phyloP scores from a whole-genome alignment of 108 stramenopile genomes.

The Nannochloropsis gaditana region DNA sequence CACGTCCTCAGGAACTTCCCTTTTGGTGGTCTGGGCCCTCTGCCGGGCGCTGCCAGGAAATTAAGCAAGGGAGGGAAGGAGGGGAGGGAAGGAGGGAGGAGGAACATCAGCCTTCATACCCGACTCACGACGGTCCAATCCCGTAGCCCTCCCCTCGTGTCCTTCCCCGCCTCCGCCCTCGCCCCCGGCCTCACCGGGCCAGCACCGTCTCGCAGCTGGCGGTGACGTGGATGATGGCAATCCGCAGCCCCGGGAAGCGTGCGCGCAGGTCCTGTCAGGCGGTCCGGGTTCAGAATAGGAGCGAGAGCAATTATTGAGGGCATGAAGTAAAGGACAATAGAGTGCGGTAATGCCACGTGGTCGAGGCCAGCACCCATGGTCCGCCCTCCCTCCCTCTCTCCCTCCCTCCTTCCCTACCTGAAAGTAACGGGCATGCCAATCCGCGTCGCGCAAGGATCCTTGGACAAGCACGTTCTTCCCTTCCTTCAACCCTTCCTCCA shows the following conservation, averaged over 20 bases:
- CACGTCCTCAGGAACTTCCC: constrained; percentile 30
- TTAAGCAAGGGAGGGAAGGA: background rate
- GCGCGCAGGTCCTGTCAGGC: background rate
- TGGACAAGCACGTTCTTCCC: constrained; percentile 49
- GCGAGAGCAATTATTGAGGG: background rate
- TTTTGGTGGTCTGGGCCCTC: background rate
- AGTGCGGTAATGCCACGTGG: background rate
- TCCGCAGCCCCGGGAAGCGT: constrained; percentile 28
- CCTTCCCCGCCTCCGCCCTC: background rate
- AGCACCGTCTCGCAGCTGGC: background rate
- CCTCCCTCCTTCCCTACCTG: background rate
- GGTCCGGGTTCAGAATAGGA: background rate
- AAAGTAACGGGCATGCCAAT: constrained; percentile 38
- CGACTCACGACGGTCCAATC: background rate
- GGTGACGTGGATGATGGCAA: constrained; percentile 41
- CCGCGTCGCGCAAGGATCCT: constrained; percentile 44
- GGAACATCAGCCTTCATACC: background rate
- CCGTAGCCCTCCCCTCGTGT: background rate
- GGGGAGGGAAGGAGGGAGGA: background rate
- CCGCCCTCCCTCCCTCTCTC: background rate
- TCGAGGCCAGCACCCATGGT: background rate
- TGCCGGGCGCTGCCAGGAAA: background rate
- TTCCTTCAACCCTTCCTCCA: constrained; percentile 32
- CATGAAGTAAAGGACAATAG: background rate
- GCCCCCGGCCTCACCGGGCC: background rate